phyloP scores from a whole-genome alignment of 495 filamentous ascomycete species.

The Talaromyces thailandensis region DNA sequence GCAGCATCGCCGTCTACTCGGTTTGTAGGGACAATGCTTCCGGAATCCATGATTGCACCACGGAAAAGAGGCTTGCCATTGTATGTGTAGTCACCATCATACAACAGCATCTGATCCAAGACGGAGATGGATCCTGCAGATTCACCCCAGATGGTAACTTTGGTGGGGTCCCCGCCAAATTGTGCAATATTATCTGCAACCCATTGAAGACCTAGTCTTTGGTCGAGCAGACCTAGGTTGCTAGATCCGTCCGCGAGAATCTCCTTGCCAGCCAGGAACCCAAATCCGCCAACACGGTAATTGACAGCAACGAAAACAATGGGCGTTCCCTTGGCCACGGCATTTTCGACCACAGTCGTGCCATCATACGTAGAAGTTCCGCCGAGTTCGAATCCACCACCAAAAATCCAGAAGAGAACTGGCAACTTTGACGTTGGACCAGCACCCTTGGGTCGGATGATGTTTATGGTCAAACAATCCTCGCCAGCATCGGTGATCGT shows the following conservation, averaged over 20 bases:
- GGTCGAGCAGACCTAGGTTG: constrained; percentile 45
- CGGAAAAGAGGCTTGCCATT: constrained; percentile 63
- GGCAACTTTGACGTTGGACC: constrained; percentile 47
- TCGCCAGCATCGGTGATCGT: constrained; percentile 34
- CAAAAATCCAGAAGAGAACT: constrained; percentile 61
- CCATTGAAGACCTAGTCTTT: constrained; percentile 43
- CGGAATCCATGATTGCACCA: constrained; percentile 65
- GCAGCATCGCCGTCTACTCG: constrained; percentile 53
- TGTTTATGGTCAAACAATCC: constrained; percentile 58
- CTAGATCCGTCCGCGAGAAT: constrained; percentile 55
- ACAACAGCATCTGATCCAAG: constrained; percentile 59
- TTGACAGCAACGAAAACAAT: constrained; percentile 69
- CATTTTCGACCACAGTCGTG: constrained; percentile 39
- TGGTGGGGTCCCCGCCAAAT: constrained; percentile 49
- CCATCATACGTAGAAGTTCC: constrained; percentile 53
- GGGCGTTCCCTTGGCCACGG: constrained; percentile 47
- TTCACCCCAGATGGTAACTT: constrained; percentile 68
- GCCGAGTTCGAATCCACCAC: constrained; percentile 57
- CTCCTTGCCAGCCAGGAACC: constrained; percentile 63
- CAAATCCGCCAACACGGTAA: constrained; percentile 66
- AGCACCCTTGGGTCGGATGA: constrained; percentile 52
- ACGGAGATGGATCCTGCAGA: constrained; percentile 67
- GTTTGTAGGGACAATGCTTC: constrained; percentile 53
- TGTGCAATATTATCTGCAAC: constrained; percentile 44
- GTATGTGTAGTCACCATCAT: constrained; percentile 59